Evolutionary conservation across 2,329 filamentous ascomycete genomes (phyloP).

Genomic region (Didymella lethalis): DNA sequence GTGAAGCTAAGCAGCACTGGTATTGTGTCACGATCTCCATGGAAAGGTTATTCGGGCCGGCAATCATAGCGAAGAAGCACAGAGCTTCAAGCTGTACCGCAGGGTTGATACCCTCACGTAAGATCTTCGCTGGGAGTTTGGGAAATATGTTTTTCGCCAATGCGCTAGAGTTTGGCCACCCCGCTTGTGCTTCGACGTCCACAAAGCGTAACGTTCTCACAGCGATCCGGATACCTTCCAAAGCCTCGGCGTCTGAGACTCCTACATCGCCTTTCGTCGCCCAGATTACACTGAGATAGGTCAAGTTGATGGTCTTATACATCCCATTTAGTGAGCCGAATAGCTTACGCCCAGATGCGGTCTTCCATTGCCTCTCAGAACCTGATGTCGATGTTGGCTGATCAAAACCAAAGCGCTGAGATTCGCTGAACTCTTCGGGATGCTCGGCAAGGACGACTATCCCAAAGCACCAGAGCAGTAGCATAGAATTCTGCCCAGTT

Average conservation of each 20-base stretch:
- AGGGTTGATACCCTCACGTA: conserved; percentile 29
- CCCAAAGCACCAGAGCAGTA: conserved; percentile 46
- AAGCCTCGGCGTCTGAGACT: conserved; percentile 38
- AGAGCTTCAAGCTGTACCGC: conserved; percentile 42
- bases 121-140: conserved; percentile 42
- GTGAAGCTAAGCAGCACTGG: conserved; percentile 25
- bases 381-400: conserved; percentile 13
- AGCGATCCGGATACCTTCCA: conserved; percentile 47
- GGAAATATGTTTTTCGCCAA: conserved; percentile 30
- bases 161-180: conserved; percentile 35
- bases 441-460: conserved; percentile 42
- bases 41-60: conserved; percentile 28
- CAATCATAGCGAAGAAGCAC: conserved; percentile 41
- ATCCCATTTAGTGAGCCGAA: conserved; percentile 37
- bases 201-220: conserved; percentile 37
- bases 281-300: conserved; percentile 43
- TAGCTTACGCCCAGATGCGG: conserved; percentile 42
- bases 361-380: conserved; percentile 37
- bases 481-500: conserved; percentile 37
- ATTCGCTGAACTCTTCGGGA: conserved; percentile 15
- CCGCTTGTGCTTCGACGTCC: conserved; percentile 28
- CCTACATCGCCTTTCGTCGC: conserved; percentile 34
- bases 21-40: conserved; percentile 35
- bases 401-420: conserved; percentile 7
- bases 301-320: conserved; percentile 43